These are phyloP conservation scores for Schizophyllum amplum DNA, from an alignment of 1,284 basidiomycete genomes.

Conservation along the genomic window DNA sequence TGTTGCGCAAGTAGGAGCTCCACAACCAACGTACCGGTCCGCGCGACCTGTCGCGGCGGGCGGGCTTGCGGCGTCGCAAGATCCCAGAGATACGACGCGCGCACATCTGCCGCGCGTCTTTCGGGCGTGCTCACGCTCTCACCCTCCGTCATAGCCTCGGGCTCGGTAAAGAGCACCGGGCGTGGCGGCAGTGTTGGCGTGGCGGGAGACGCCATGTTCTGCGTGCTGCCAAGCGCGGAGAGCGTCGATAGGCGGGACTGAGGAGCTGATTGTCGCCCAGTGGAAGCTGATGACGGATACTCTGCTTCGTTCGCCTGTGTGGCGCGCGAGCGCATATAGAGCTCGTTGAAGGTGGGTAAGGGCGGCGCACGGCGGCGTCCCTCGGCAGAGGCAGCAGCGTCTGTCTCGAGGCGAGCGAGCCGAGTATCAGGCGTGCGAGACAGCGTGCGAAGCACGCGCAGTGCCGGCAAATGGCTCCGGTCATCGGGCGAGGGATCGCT, in stretches of 20 bases:
- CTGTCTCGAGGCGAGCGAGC: neutral
- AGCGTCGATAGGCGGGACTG: slow-evolving; percentile 23
- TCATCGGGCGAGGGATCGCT: slow-evolving; percentile 11
- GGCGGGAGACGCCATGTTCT: slow-evolving; percentile 27
- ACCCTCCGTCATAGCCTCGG: slow-evolving; percentile 4
- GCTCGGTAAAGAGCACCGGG: slow-evolving; percentile 31
- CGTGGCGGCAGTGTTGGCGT: slow-evolving; percentile 20
- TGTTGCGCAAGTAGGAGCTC: neutral
- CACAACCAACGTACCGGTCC: neutral
- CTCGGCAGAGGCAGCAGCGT: neutral
- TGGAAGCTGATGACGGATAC: neutral
- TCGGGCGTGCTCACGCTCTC: neutral
- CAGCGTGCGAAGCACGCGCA: neutral
- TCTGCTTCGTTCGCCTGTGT: neutral
- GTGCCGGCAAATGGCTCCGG: neutral
- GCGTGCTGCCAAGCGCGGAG: slow-evolving; percentile 16
- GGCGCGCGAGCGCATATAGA: neutral
- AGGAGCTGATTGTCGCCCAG: neutral
- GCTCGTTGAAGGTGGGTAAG: neutral
- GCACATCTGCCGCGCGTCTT: neutral
- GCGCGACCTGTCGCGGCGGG: neutral
- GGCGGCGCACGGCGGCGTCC: too few species aligned
- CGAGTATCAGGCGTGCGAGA: neutral
- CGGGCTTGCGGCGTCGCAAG: neutral
- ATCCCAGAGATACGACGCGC: neutral